phyloP scores from a whole-genome alignment of 2,329 filamentous ascomycete genomes.

The Claviceps maximensis region DNA sequence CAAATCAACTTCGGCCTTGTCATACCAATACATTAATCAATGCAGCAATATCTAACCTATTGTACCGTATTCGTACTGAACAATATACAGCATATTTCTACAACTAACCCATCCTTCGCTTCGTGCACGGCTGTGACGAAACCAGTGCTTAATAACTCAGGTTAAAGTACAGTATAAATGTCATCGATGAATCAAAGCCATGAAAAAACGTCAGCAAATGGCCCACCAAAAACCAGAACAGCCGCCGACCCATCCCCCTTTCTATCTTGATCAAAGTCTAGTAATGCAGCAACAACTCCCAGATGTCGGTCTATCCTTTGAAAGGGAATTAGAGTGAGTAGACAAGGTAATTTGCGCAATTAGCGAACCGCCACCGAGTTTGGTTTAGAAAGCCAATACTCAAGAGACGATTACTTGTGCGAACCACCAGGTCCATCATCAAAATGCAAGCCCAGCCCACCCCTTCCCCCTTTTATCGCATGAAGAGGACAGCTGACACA shows the following conservation, averaged over 20 bases:
- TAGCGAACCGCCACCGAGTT: conserved; percentile 11
- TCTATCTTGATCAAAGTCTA: conserved; percentile 29
- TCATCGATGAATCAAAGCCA: conserved; percentile 22
- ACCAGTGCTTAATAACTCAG: conserved; percentile 7
- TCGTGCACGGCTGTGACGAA: conserved; percentile 5
- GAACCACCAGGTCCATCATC: not conserved
- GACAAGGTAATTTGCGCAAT: conserved; percentile 19
- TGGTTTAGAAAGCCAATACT: not conserved
- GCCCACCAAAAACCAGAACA: conserved; percentile 16
- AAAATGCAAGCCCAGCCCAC: not conserved
- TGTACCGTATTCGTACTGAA: conserved; percentile 1
- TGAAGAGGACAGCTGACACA: not conserved
- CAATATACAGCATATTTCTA: not conserved
- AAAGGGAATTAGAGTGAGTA: conserved; percentile 1
- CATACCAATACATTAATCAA: not conserved
- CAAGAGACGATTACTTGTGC: conserved; percentile 1
- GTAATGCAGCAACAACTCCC: conserved; percentile 25
- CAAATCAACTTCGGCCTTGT: no score
- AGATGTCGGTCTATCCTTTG: conserved; percentile 19
- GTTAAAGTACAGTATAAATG: conserved; percentile 13
- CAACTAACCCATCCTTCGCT: conserved; percentile 7
- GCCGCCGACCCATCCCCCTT: conserved; percentile 17
- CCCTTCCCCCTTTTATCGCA: conserved; percentile 1
- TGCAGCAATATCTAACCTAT: conserved; percentile 1
- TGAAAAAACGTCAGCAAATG: conserved; percentile 17